phyloP scores from a whole-genome alignment of 768 basidiomycete species.

The Ramaria rubella region DNA sequence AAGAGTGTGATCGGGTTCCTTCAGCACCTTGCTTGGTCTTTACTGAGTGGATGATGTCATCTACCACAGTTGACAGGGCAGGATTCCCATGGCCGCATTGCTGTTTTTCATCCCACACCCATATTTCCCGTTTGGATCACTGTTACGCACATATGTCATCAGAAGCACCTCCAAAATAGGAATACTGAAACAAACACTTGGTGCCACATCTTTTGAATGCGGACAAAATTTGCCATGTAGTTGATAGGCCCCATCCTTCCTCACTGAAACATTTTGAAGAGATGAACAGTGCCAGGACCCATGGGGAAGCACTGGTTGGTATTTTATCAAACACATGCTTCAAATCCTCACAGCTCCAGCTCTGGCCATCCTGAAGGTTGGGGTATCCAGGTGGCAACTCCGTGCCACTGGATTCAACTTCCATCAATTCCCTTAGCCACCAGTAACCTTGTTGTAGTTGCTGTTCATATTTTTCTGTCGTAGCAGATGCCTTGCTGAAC shows the following conservation, averaged over 20 bases:
- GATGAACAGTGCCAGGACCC: not conserved
- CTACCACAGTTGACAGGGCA: no score
- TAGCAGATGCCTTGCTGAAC: no score
- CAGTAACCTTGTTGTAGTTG: no score
- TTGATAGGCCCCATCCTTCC: not conserved
- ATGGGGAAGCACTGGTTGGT: not conserved
- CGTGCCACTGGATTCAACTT: no score
- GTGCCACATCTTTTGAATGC: not conserved
- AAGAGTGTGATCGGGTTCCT: not conserved
- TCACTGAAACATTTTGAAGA: not conserved
- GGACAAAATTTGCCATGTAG: not conserved
- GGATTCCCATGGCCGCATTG: not conserved
- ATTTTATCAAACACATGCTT: not conserved
- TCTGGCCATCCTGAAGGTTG: no score
- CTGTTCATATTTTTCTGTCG: no score
- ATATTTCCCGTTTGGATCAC: not conserved
- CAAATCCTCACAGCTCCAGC: not conserved
- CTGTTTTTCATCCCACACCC: not conserved
- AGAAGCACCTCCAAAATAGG: not conserved
- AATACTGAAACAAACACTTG: not conserved
- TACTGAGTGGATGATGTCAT: not conserved
- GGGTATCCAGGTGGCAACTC: no score
- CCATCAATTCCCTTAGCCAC: no score
- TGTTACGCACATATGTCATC: not conserved
- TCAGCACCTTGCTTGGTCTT: not conserved